A percentile compares a stretch with the other conserved stretches of the same genome.
These are phyloP conservation scores for Aegilops sharonensis DNA, from an alignment of 176 grass and related monocot species.

Conservation along the genomic window DNA sequence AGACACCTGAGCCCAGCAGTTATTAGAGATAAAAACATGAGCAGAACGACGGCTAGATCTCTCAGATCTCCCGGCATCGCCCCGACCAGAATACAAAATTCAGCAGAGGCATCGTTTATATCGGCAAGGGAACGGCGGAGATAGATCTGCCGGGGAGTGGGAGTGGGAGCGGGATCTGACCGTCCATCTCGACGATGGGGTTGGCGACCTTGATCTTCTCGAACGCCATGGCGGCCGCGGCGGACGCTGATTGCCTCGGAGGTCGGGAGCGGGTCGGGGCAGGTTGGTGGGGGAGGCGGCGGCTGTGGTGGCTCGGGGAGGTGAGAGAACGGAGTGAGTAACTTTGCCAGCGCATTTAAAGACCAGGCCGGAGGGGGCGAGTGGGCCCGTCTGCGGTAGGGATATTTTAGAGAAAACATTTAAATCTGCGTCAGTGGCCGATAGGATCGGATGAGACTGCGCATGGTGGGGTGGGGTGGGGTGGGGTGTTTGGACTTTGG, in stretches of 20 bases:
- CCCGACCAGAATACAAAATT: slow-evolving; percentile 21
- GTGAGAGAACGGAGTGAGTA: background rate
- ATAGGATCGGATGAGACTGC: background rate
- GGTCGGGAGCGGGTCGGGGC: slow-evolving; percentile 26
- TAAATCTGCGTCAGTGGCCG: background rate
- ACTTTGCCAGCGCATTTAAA: slow-evolving; percentile 36
- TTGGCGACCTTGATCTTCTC: slow-evolving; percentile 77
- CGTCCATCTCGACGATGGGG: slow-evolving; percentile 89
- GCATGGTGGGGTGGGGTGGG: background rate
- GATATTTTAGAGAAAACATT: background rate
- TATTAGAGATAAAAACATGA: background rate
- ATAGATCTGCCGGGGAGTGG: background rate
- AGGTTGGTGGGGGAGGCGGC: background rate
- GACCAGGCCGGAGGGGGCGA: background rate
- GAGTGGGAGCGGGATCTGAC: slow-evolving; percentile 35
- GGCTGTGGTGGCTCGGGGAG: background rate
- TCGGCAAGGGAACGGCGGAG: slow-evolving; percentile 9
- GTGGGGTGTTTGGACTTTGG: background rate
- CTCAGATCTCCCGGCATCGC: slow-evolving; percentile 29
- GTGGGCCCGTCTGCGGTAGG: background rate
- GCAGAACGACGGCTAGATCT: background rate
- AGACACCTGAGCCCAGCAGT: background rate
- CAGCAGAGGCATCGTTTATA: background rate
- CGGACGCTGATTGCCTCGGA: slow-evolving; percentile 22
- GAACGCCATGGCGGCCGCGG: slow-evolving; percentile 58